Conservation (phyloP, 208 protist genomes). For the Tritrichomonas musculus region DNA sequence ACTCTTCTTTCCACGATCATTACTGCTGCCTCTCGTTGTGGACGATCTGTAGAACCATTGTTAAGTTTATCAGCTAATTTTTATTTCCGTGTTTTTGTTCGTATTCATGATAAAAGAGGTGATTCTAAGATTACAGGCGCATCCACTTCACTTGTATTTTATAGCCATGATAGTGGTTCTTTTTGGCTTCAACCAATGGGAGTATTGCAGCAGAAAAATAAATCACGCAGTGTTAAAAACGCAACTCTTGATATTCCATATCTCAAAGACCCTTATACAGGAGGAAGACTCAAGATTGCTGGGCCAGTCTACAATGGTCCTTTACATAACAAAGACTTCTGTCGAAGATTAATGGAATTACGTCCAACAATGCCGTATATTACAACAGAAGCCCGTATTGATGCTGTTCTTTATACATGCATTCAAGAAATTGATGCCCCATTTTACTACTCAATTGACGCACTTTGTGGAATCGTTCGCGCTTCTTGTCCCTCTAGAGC, state of each 20-base stretch:
- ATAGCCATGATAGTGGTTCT: neutral
- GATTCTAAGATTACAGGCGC: neutral
- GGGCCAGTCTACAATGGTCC: constrained; percentile 5
- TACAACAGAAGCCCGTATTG: neutral
- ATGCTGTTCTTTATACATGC: neutral
- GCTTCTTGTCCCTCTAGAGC: neutral
- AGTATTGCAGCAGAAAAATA: neutral
- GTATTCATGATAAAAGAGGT: constrained; percentile 68
- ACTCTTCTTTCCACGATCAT: constrained; percentile 78
- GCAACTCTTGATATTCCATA: neutral
- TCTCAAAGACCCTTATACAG: neutral
- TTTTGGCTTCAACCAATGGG: constrained; percentile 2
- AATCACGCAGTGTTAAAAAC: neutral
- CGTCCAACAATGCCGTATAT: neutral
- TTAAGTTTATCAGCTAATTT: constrained; percentile 94
- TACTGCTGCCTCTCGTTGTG: constrained; percentile 71
- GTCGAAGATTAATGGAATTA: neutral
- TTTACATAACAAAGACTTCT: neutral
- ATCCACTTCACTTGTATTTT: neutral
- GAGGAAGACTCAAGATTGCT: neutral
- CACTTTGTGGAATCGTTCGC: neutral
- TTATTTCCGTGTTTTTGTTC: constrained; percentile 95
- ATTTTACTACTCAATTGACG: neutral
- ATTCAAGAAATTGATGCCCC: constrained; percentile 5
- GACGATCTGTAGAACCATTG: constrained; percentile 86